phyloP scores from a whole-genome alignment of 768 basidiomycete species.

The Daedaleopsis nitida region DNA sequence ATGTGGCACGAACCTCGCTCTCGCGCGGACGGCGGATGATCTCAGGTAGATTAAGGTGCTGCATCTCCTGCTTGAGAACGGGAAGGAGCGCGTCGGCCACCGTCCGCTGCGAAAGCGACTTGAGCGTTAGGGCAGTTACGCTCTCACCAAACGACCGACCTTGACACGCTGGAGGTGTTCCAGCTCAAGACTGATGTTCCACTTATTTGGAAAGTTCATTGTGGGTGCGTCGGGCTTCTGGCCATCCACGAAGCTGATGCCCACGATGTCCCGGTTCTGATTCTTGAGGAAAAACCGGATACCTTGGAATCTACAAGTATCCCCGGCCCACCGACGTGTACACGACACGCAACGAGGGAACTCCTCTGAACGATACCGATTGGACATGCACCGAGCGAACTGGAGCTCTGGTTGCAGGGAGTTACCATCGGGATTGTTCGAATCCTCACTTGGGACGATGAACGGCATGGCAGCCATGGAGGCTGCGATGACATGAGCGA shows the following conservation, averaged over 20 bases:
- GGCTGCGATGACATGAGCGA: slow-evolving; percentile 15
- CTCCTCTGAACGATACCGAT: slow-evolving; percentile 67
- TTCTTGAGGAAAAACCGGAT: slow-evolving; percentile 79
- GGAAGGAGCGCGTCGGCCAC: slow-evolving; percentile 72
- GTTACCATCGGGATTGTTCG: slow-evolving; percentile 28
- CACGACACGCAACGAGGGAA: slow-evolving; percentile 85
- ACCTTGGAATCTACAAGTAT: slow-evolving; percentile 86
- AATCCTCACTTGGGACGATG: slow-evolving; percentile 35
- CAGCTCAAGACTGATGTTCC: slow-evolving; percentile 61
- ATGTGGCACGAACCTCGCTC: slow-evolving; percentile 81
- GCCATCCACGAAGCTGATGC: slow-evolving; percentile 70
- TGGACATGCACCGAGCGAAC: slow-evolving; percentile 83
- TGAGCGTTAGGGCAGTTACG: background rate
- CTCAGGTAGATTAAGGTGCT: slow-evolving; percentile 55
- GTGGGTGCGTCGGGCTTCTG: slow-evolving; percentile 56
- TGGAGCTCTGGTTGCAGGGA: slow-evolving; percentile 67
- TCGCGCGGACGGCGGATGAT: slow-evolving; percentile 77
- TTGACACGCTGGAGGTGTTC: slow-evolving; percentile 60
- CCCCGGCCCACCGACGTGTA: slow-evolving; percentile 85
- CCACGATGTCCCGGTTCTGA: slow-evolving; percentile 55
- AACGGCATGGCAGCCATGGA: slow-evolving; percentile 26
- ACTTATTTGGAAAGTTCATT: slow-evolving; percentile 64
- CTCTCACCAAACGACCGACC: slow-evolving; percentile 39
- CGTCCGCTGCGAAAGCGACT: slow-evolving; percentile 46
- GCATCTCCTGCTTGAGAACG: slow-evolving; percentile 61